A percentile compares a stretch with the other conserved stretches of the same genome.
phyloP scores from a whole-genome alignment of 73 alveolate genomes.

The Symbiodinium pilosum region DNA sequence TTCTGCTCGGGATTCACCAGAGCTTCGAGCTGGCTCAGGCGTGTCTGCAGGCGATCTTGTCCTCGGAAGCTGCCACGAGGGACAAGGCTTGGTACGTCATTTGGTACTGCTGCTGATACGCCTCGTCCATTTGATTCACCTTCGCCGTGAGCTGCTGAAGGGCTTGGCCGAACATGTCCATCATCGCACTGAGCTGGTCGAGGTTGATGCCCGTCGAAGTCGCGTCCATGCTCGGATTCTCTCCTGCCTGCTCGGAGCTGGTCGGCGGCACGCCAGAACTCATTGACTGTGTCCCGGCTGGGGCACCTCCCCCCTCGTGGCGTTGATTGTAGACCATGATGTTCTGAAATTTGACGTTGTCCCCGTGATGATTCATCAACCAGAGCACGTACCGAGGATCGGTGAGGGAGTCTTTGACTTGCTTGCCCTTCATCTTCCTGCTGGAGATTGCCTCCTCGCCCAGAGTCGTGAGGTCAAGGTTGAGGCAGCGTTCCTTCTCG shows the following conservation, averaged over 20 bases:
- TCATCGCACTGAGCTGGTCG: background rate
- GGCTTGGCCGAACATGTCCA: background rate
- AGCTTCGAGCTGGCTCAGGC: too few species aligned
- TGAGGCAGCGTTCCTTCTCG: background rate
- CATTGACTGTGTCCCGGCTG: background rate
- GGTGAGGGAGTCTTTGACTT: background rate
- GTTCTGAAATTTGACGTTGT: background rate
- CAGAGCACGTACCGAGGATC: background rate
- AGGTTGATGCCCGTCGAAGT: background rate
- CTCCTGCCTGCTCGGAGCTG: background rate
- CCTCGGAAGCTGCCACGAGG: too few species aligned
- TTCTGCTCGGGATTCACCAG: too few species aligned
- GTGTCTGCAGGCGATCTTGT: too few species aligned
- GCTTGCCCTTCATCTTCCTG: slow-evolving; percentile 10
- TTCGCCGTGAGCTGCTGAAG: too few species aligned
- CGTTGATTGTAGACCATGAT: background rate
- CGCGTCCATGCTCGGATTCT: background rate
- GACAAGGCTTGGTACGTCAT: too few species aligned
- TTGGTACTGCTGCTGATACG: too few species aligned
- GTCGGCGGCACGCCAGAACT: background rate
- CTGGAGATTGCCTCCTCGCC: background rate
- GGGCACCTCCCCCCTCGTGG: background rate
- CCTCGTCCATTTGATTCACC: too few species aligned
- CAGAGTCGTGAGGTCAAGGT: background rate
- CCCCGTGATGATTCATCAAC: background rate